A percentile compares a stretch with the other conserved stretches of the same genome.
phyloP scores from a whole-genome alignment of 192 early-diverging fungal species.

The Backusella sp. region DNA sequence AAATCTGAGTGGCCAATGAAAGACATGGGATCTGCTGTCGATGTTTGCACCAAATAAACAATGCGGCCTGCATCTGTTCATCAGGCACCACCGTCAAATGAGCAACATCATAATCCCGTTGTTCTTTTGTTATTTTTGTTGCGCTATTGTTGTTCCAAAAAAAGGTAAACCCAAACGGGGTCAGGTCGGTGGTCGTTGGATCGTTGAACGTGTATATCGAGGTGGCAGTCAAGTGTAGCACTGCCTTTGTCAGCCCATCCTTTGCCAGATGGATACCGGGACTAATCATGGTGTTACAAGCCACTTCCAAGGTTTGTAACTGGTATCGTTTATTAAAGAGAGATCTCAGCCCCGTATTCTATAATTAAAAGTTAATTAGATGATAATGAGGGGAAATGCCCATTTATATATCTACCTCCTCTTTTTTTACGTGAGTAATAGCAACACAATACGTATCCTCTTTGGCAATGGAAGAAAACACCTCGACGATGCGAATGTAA shows the following conservation, averaged over 20 bases:
- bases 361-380: neutral
- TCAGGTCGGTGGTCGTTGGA: neutral
- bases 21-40: neutral
- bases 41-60: conserved; percentile 10
- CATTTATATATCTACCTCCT: neutral
- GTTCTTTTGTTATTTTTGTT: neutral
- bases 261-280: neutral
- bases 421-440: neutral
- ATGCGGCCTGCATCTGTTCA: conserved; percentile 7
- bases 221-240: neutral
- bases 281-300: neutral
- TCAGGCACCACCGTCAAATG: conserved; percentile 11
- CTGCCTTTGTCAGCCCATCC: neutral
- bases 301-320: neutral
- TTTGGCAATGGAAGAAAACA: neutral
- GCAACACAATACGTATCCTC: neutral
- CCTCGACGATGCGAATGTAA: neutral
- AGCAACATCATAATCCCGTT: neutral
- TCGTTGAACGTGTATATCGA: neutral
- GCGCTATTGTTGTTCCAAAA: neutral
- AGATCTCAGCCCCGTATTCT: neutral
- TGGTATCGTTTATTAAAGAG: neutral
- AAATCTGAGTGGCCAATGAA: conserved; percentile 13
- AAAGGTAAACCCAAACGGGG: conserved; percentile 14
- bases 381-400: neutral